Conservation (phyloP, 805 yeast species). For the Zygoascus flipseniorum region DNA sequence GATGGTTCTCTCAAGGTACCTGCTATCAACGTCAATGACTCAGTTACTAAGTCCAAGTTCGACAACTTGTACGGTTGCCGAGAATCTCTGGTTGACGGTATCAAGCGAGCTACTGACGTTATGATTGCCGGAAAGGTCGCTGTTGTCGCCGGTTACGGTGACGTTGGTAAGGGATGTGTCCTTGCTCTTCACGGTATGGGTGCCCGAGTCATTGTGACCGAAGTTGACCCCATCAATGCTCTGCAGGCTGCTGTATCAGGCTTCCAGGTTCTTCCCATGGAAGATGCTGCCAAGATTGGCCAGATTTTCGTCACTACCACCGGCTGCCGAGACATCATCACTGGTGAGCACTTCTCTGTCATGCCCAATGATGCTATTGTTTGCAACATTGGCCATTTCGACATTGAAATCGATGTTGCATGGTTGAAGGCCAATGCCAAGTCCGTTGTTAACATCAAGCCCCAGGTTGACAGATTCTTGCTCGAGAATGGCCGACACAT, state of each 20-base stretch:
- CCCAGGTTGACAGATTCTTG: conserved; percentile 97
- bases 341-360: conserved; percentile 70
- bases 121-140: conserved; percentile 99
- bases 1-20: conserved; percentile 90
- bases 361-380: conserved; percentile 99
- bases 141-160: conserved; percentile 99
- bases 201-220: conserved; percentile 96
- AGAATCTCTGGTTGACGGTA: conserved; percentile 97
- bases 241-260: conserved; percentile 99
- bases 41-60: conserved; percentile 98
- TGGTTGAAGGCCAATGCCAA: conserved; percentile 93
- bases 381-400: conserved; percentile 99
- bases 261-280: conserved; percentile 93
- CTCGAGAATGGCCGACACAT: conserved; percentile 84
- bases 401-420: conserved; percentile 98
- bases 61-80: conserved; percentile 99
- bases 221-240: conserved; percentile 98
- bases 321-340: conserved; percentile 98
- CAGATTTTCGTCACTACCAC: conserved; percentile 99
- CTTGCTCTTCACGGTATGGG: conserved; percentile 98
- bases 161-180: conserved; percentile 99
- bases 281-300: conserved; percentile 84
- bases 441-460: conserved; percentile 94
- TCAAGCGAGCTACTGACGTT: conserved; percentile 99
- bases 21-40: conserved; percentile 98